Conservation (phyloP, 2,329 filamentous ascomycete genomes). For the Fusarium siculi region DNA sequence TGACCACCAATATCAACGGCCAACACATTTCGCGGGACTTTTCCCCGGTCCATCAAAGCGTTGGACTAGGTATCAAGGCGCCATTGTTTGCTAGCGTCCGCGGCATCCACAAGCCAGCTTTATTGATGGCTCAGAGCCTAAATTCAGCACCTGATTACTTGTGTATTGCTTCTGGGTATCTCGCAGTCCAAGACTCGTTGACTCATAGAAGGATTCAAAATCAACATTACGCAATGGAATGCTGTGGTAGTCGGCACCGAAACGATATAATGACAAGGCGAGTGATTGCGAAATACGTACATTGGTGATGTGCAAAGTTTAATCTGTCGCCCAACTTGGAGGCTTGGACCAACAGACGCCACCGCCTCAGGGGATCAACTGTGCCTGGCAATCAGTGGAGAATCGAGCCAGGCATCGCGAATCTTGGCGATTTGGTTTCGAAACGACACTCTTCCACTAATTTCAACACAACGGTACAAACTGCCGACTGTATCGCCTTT, state of each 20-base stretch:
- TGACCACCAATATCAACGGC: background rate
- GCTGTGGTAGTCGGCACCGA: conserved; percentile 4
- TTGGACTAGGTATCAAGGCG: conserved; percentile 11
- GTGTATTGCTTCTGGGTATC: background rate
- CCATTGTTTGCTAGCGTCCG: conserved; percentile 34
- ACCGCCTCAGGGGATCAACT: conserved; percentile 4
- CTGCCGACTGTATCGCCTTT: background rate
- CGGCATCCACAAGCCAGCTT: conserved; percentile 5
- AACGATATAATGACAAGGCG: background rate
- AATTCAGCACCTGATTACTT: conserved; percentile 5
- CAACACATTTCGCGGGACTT: conserved; percentile 34
- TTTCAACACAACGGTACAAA: background rate
- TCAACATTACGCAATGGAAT: conserved; percentile 13
- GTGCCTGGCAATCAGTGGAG: conserved; percentile 24
- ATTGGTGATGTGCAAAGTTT: background rate
- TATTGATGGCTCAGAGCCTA: conserved; percentile 14
- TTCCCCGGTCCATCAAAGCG: conserved; percentile 27
- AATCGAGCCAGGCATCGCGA: conserved; percentile 5
- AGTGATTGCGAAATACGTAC: background rate
- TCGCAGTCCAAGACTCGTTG: background rate
- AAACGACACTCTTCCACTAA: conserved; percentile 19
- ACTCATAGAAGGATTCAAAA: conserved; percentile 1
- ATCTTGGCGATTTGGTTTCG: conserved; percentile 24
- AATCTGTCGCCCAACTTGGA: background rate
- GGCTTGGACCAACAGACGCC: conserved; percentile 4